Conservation (phyloP, 1,284 basidiomycete genomes). For the Pseudozyma thailandica region DNA sequence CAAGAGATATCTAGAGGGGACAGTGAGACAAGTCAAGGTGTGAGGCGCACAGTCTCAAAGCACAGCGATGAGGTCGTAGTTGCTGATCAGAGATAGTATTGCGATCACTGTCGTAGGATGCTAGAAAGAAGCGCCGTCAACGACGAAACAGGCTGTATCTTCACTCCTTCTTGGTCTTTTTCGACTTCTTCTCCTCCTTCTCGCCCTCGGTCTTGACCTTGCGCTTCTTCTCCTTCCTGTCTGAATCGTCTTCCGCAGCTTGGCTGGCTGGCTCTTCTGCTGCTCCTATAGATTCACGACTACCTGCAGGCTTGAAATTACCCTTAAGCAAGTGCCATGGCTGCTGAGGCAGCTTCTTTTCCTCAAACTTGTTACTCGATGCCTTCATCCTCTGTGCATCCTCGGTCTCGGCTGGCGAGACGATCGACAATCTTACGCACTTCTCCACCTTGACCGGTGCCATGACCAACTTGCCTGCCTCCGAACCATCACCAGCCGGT, state of each 20-base stretch:
- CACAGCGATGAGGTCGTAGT: background rate
- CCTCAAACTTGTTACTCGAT: conserved; percentile 19
- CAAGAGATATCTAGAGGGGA: no score
- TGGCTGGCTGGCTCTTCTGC: conserved; percentile 12
- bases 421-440: conserved; percentile 40
- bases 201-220: conserved; percentile 35
- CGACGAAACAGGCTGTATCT: no score
- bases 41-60: no score
- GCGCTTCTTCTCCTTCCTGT: conserved; percentile 43
- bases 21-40: no score
- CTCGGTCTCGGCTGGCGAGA: conserved; percentile 30
- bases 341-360: conserved; percentile 46
- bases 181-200: conserved; percentile 30
- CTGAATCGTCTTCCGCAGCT: conserved; percentile 4
- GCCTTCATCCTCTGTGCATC: conserved; percentile 17
- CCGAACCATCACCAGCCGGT: conserved; percentile 23
- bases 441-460: conserved; percentile 31
- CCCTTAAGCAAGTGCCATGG: conserved; percentile 56
- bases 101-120: background rate
- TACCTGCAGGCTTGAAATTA: conserved; percentile 31
- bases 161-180: conserved; percentile 50
- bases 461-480: conserved; percentile 30
- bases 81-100: no score
- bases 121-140: background rate
- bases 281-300: conserved; percentile 1